Evolutionary conservation across 2,329 filamentous ascomycete species (phyloP).

Genomic region (Penicillium nordicum): DNA sequence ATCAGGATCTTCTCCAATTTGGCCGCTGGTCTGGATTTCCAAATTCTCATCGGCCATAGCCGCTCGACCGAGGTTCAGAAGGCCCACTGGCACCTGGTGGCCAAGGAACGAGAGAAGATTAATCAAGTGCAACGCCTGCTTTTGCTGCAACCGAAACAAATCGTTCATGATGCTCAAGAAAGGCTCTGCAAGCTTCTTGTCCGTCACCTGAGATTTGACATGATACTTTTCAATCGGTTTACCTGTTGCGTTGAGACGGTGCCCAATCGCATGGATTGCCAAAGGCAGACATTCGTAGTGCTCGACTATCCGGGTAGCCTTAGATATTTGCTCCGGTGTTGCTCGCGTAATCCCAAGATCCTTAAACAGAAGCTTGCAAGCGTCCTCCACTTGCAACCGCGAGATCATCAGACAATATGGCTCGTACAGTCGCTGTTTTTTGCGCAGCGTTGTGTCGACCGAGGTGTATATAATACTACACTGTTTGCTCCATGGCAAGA

Average conservation of each 20-base stretch:
- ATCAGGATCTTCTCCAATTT: conserved; percentile 36
- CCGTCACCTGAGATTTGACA: conserved; percentile 54
- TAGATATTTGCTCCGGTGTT: conserved; percentile 52
- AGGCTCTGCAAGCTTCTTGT: conserved; percentile 53
- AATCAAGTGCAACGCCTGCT: conserved; percentile 62
- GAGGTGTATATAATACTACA: conserved; percentile 68
- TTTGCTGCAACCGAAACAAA: conserved; percentile 39
- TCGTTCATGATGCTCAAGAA: conserved; percentile 49
- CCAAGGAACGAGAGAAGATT: conserved; percentile 64
- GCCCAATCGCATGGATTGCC: conserved; percentile 65
- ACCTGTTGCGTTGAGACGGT: conserved; percentile 58
- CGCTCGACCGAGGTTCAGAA: conserved; percentile 55
- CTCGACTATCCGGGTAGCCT: conserved; percentile 60
- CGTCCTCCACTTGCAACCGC: conserved; percentile 55
- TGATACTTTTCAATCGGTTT: conserved; percentile 61
- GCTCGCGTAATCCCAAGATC: conserved; percentile 60
- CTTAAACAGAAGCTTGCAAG: conserved; percentile 58
- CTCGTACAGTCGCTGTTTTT: conserved; percentile 59
- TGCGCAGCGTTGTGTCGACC: conserved; percentile 55
- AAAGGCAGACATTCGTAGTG: conserved; percentile 63
- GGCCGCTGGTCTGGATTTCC: conserved; percentile 38
- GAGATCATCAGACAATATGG: conserved; percentile 57
- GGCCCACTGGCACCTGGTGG: conserved; percentile 63
- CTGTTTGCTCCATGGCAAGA: conserved; percentile 62
- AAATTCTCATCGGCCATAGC: conserved; percentile 33